Conservation (phyloP, 495 filamentous ascomycete species). For the Lepidopterella palustris region DNA sequence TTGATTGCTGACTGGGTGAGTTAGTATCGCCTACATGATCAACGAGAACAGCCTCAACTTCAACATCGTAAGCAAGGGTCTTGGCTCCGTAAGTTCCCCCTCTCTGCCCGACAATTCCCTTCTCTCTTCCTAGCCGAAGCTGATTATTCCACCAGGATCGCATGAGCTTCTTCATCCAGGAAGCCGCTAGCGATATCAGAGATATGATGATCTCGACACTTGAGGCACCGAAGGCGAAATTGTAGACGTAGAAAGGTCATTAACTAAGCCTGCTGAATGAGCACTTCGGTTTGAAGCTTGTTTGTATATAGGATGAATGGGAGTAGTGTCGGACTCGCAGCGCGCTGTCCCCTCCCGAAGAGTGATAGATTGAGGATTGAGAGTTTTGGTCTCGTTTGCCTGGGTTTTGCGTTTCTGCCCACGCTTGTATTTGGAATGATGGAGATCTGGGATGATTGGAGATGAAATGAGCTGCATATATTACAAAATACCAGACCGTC, state of each 20-base stretch:
- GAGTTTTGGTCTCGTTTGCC: too few relatives aligned
- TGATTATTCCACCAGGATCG: slow-evolving; percentile 47
- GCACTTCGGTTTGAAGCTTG: background rate
- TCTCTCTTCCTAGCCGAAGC: background rate
- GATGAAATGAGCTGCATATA: too few relatives aligned
- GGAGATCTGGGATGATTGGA: too few relatives aligned
- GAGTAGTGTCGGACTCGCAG: too few relatives aligned
- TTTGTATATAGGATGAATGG: background rate
- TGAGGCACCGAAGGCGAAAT: slow-evolving; percentile 80
- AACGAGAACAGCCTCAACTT: slow-evolving; percentile 98
- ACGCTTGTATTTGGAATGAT: too few relatives aligned
- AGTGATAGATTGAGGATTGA: too few relatives aligned
- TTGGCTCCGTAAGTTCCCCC: slow-evolving; percentile 51
- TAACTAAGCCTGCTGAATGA: too few relatives aligned
- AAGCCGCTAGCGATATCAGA: slow-evolving; percentile 84
- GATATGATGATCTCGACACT: slow-evolving; percentile 81
- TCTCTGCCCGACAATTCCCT: background rate
- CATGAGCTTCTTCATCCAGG: slow-evolving; percentile 91
- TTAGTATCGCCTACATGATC: slow-evolving; percentile 93
- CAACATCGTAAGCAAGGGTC: slow-evolving; percentile 90
- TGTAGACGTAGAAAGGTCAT: slow-evolving; percentile 55
- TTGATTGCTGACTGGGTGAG: too few relatives aligned
- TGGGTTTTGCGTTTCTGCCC: too few relatives aligned
- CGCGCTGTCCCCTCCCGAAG: too few relatives aligned
- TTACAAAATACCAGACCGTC: too few relatives aligned